phyloP scores from a whole-genome alignment of 176 grass and related monocot species.

The Triticum urartu region DNA sequence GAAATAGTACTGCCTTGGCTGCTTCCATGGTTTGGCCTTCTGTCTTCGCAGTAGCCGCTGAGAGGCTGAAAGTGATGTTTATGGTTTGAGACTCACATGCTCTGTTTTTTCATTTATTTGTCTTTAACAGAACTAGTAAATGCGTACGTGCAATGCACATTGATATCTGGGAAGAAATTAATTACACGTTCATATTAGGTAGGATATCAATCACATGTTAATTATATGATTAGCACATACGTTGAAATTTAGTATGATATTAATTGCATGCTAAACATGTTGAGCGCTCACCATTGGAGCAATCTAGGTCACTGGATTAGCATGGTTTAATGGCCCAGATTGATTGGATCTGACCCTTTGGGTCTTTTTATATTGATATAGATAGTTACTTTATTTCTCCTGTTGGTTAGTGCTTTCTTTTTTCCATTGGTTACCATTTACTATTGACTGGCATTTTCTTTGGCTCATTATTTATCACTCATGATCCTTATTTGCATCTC shows the following conservation, averaged over 20 bases:
- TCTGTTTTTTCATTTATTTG: neutral
- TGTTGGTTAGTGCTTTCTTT: slow-evolving; percentile 5
- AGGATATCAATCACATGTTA: too few relatives aligned
- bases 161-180: too few relatives aligned
- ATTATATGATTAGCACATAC: too few relatives aligned
- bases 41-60: neutral
- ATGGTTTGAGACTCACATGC: neutral
- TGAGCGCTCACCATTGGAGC: too few relatives aligned
- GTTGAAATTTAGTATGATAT: too few relatives aligned
- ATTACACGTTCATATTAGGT: too few relatives aligned
- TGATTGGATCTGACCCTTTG: too few relatives aligned
- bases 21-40: slow-evolving; percentile 3
- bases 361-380: too few relatives aligned
- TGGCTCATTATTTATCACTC: neutral
- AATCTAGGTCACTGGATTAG: too few relatives aligned
- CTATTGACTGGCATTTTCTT: neutral
- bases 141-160: too few relatives aligned
- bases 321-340: too few relatives aligned
- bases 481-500: neutral
- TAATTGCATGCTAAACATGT: too few relatives aligned
- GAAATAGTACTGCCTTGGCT: slow-evolving; percentile 1
- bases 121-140: neutral
- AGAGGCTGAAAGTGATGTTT: neutral
- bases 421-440: neutral
- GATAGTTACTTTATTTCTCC: neutral